Evolutionary conservation across 305 asterid genomes (phyloP), one percentile per base, ranked within the genome.

Genomic region (Fraxinus velutina): DNA sequence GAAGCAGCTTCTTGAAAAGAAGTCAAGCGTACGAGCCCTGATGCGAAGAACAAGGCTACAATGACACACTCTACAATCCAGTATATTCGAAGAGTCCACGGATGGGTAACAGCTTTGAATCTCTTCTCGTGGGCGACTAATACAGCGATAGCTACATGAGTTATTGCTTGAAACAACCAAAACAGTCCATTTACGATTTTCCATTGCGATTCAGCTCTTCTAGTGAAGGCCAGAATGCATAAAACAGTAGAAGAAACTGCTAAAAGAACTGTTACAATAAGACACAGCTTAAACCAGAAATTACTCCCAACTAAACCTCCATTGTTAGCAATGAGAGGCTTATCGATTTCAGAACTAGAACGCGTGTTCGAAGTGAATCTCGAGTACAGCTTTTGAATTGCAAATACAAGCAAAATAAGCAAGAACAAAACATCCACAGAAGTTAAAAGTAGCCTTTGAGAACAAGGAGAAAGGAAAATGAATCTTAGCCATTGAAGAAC

Each of bases 391-490:
- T 89, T 96, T 9, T 82, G 90, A 27, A 89, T 4, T 21, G 93
- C 90, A 39, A 93, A 89, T 0, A 75, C 39, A 10, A 90, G 73
- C 79, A 94, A 15, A 70, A 47, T 21, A 36, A 86, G 15, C 87
- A 92, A 81, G 84, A 94, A 88, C 60, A 93, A 73, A 71, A 90
- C 52, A 91, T 92, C 85, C 15, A 92, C 34, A 15, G 91, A 79
- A 72, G 92, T 89, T 4, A 89, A 62, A 22, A 96, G 86, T 21
- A 84, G 78, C 79, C 98, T 92, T 77, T 96, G 99, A 52, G 96
- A 94, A 64, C 94, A 94, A 62, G 98, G 96, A 77, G 98, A 89
- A 75, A 93, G 92, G 79, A 89, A 79, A 2, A 89, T 83, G 92
- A 94, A 92, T 86, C 91, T 86, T 32, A 89, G 78, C 97, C 91